Percentiles rank a stretch among this genome's conserved stretches.
These are phyloP conservation scores for Cladochytrium replicatum DNA, from an alignment of 192 early-diverging fungal genomes.

Conservation along the genomic window DNA sequence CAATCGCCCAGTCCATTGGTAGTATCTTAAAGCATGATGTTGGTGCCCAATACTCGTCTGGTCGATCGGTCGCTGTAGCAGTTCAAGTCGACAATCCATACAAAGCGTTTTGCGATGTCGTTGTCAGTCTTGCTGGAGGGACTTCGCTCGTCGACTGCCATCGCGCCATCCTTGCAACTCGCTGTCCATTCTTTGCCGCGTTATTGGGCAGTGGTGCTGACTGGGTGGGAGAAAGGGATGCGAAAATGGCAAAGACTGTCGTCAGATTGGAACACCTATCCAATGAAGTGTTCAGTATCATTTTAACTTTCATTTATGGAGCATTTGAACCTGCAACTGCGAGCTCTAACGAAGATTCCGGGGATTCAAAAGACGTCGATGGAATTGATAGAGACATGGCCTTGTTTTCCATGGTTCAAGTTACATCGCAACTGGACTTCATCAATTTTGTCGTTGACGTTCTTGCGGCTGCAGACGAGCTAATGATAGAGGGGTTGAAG, in stretches of 20 bases:
- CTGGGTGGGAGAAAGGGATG: conserved; percentile 32
- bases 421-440: conserved; percentile 37
- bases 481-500: conserved; percentile 38
- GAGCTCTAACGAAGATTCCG: neutral
- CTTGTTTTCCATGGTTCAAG: too few species aligned
- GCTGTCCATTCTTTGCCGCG: conserved; percentile 59
- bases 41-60: too few species aligned
- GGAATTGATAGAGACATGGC: too few species aligned
- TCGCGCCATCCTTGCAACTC: conserved; percentile 24
- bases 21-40: too few species aligned
- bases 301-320: conserved; percentile 47
- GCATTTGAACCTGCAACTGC: conserved; percentile 22
- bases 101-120: too few species aligned
- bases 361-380: too few species aligned
- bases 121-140: neutral
- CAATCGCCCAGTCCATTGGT: too few species aligned
- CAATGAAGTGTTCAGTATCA: conserved; percentile 35
- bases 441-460: conserved; percentile 43
- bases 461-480: conserved; percentile 53
- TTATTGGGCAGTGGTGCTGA: conserved; percentile 35
- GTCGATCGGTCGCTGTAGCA: too few species aligned
- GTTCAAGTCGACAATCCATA: too few species aligned
- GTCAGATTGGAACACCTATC: conserved; percentile 44
- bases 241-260: conserved; percentile 8
- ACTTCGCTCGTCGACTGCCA: conserved; percentile 17